These are phyloP conservation scores for Trypanosomatidae sp. DNA, from an alignment of 208 protist genomes.

Conservation along the genomic window DNA sequence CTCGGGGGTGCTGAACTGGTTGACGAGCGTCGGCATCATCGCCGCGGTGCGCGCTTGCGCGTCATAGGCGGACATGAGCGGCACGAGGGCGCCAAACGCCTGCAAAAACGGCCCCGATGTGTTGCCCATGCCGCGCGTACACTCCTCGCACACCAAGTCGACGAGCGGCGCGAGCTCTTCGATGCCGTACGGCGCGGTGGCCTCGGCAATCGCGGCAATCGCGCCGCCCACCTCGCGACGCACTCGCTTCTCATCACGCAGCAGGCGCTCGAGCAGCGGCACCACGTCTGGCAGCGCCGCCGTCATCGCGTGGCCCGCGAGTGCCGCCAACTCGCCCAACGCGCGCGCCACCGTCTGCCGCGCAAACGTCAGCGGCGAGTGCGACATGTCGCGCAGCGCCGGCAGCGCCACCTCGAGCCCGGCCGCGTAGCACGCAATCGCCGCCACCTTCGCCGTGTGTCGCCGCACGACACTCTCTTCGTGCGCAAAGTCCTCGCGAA, in stretches of 20 bases:
- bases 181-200: conserved; percentile 96
- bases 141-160: conserved; percentile 94
- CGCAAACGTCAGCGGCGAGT: conserved; percentile 94
- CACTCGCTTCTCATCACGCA: conserved; percentile 93
- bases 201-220: conserved; percentile 95
- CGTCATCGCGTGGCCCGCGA: conserved; percentile 96
- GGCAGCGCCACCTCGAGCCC: conserved; percentile 93
- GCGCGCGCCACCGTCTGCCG: conserved; percentile 97
- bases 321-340: conserved; percentile 95
- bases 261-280: conserved; percentile 92
- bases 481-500: conserved; percentile 97
- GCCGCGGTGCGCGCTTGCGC: conserved; percentile 94
- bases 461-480: conserved; percentile 96
- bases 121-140: conserved; percentile 89
- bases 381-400: conserved; percentile 96
- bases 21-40: conserved; percentile 94
- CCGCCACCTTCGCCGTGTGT: conserved; percentile 96
- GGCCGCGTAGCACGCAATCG: conserved; percentile 94
- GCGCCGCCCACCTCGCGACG: conserved; percentile 93
- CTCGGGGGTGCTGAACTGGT: conserved; percentile 90
- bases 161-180: conserved; percentile 95
- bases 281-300: conserved; percentile 93
- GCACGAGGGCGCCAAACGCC: conserved; percentile 98
- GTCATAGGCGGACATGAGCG: conserved; percentile 97
- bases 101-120: conserved; percentile 95